These are phyloP conservation scores for Umbelopsis isabellina DNA, from an alignment of 192 early-diverging fungal genomes.

Conservation along the genomic window DNA sequence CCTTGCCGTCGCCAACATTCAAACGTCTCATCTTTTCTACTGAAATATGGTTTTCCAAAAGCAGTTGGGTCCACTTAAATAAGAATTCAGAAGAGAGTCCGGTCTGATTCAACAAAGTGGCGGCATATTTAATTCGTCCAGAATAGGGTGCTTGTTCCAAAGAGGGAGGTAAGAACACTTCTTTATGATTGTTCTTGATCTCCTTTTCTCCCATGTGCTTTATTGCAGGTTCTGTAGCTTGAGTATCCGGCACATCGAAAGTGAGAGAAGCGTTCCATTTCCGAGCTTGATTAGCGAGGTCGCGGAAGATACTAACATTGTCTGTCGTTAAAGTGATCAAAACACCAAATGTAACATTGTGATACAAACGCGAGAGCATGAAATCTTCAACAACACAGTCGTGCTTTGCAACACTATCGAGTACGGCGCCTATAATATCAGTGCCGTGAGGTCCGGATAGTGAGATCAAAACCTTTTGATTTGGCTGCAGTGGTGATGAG, in stretches of 20 bases:
- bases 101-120: constrained; percentile 84
- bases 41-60: constrained; percentile 77
- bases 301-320: constrained; percentile 78
- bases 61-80: constrained; percentile 77
- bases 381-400: constrained; percentile 85
- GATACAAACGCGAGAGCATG: constrained; percentile 85
- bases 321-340: constrained; percentile 73
- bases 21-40: constrained; percentile 89
- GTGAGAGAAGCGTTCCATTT: constrained; percentile 86
- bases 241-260: constrained; percentile 75
- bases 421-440: constrained; percentile 85
- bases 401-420: constrained; percentile 73
- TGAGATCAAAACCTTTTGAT: constrained; percentile 80
- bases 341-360: constrained; percentile 95
- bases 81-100: constrained; percentile 79
- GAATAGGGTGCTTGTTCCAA: constrained; percentile 87
- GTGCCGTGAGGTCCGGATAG: constrained; percentile 89
- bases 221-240: constrained; percentile 56
- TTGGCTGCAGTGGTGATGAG: constrained; percentile 54
- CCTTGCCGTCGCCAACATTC: constrained; percentile 57
- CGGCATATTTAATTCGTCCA: constrained; percentile 82
- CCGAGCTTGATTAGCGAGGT: constrained; percentile 73
- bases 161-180: constrained; percentile 47
- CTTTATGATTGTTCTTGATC: constrained; percentile 15
- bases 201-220: constrained; percentile 45